A percentile compares a stretch with the other conserved stretches of the same genome.
phyloP scores from a whole-genome alignment of 148 eudicot species.

The Dysphania ambrosioides region DNA sequence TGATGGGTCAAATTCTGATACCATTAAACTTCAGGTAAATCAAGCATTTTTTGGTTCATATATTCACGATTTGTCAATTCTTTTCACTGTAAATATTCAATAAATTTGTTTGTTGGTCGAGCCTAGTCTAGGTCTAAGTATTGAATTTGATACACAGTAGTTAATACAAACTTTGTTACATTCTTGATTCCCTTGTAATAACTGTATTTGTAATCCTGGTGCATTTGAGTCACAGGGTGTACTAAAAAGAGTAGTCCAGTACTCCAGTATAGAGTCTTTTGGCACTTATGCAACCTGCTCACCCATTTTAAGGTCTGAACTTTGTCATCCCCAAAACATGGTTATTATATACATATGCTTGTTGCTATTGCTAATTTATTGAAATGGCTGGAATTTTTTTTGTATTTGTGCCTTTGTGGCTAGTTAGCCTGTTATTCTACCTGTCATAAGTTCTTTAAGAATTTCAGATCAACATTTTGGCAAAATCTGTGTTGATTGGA shows the following conservation, averaged over 20 bases:
- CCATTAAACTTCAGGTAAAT: conserved; percentile 66
- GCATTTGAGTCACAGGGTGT: neutral
- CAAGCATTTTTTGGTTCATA: neutral
- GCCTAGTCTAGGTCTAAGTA: neutral
- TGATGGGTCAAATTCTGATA: conserved; percentile 57
- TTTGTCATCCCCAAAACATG: neutral
- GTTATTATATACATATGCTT: neutral
- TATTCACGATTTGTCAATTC: neutral
- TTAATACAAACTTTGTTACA: too few species aligned
- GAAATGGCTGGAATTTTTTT: neutral
- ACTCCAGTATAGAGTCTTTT: neutral
- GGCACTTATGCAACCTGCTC: neutral
- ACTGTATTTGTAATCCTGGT: too few species aligned
- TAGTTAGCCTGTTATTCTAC: neutral
- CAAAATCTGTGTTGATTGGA: neutral
- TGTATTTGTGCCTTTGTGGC: neutral
- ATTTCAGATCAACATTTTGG: neutral
- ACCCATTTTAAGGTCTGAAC: neutral
- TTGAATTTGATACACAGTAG: neutral
- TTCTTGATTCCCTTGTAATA: too few species aligned
- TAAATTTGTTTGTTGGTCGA: neutral
- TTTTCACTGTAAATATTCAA: neutral
- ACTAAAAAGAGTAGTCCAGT: neutral
- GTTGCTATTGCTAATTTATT: neutral
- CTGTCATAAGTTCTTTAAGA: neutral